A percentile compares a stretch with the other conserved stretches of the same genome.
Evolutionary conservation across 352 stramenopile genomes (phyloP).

Genomic region (Elongisporangium undulatum): DNA sequence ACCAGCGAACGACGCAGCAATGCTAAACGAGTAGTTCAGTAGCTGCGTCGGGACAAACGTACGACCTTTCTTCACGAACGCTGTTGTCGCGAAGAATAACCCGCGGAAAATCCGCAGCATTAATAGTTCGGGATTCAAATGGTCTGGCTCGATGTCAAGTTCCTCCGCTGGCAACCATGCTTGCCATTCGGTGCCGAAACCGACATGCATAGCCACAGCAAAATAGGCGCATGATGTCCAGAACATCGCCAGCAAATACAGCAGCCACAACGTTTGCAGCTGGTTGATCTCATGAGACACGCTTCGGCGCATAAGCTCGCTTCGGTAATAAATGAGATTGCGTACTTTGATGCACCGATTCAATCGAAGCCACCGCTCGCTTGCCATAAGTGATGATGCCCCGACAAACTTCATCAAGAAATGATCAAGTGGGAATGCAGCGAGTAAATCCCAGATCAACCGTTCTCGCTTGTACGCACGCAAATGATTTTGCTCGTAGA

Average conservation of each 20-base stretch:
- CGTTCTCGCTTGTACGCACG: conserved; percentile 50
- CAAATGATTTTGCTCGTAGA: conserved; percentile 59
- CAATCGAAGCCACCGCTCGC: conserved; percentile 36
- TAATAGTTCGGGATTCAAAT: conserved; percentile 24
- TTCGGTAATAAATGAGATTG: conserved; percentile 53
- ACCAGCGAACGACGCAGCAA: conserved; percentile 43
- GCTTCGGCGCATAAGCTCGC: conserved; percentile 55
- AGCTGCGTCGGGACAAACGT: conserved; percentile 39
- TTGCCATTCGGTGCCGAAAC: conserved; percentile 48
- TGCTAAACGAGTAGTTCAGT: conserved; percentile 45
- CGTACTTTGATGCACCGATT: conserved; percentile 53
- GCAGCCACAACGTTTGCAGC: conserved; percentile 44
- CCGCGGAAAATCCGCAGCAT: conserved; percentile 40
- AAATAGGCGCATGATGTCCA: conserved; percentile 66
- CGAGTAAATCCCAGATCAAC: conserved; percentile 29
- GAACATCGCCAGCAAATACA: conserved; percentile 58
- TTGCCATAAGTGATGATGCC: neutral
- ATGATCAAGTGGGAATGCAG: conserved; percentile 48
- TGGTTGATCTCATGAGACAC: conserved; percentile 55
- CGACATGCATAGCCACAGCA: conserved; percentile 46
- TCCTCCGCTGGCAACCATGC: conserved; percentile 35
- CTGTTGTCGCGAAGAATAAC: conserved; percentile 43
- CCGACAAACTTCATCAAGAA: conserved; percentile 19
- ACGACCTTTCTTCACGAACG: conserved; percentile 55
- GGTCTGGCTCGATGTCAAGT: conserved; percentile 14